Conservation (phyloP, 202 grass and related monocot genomes). For the Digitaria exilis region DNA sequence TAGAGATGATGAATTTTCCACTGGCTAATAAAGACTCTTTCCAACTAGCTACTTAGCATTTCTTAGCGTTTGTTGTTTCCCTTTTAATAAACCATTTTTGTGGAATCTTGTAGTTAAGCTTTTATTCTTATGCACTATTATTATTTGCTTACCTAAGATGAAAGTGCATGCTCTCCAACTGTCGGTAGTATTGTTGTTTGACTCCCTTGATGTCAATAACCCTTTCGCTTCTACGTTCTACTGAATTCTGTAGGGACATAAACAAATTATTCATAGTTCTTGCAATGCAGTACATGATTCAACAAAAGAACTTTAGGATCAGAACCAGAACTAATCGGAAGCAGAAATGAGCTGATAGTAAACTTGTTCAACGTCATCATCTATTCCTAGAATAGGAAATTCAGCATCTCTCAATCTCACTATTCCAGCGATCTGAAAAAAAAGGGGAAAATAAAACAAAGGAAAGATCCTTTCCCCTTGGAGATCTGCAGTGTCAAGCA, state of each 20-base stretch:
- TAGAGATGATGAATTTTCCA: neutral
- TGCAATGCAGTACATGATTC: neutral
- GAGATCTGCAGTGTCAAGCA: neutral
- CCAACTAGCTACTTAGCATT: neutral
- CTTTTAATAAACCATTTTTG: neutral
- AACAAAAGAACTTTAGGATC: neutral
- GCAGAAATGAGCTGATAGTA: neutral
- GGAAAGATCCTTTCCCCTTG: neutral
- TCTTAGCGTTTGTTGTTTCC: no score
- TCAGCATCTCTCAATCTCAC: neutral
- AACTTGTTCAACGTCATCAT: neutral
- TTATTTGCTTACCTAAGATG: conserved; percentile 53
- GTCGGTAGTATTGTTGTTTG: conserved; percentile 4
- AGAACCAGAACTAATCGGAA: neutral
- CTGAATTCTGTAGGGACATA: conserved; percentile 23
- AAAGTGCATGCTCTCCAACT: conserved; percentile 52
- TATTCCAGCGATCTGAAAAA: neutral
- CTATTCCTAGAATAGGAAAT: neutral
- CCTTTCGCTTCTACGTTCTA: neutral
- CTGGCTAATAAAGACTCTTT: neutral
- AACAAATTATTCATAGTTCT: neutral
- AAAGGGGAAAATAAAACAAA: neutral
- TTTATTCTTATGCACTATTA: neutral
- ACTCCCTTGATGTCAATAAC: conserved; percentile 29
- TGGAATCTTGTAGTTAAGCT: conserved; percentile 15